Evolutionary conservation across 2,329 filamentous ascomycete species (phyloP), one percentile per base, ranked within the genome.

Genomic region (Leptodontidium sp.): DNA sequence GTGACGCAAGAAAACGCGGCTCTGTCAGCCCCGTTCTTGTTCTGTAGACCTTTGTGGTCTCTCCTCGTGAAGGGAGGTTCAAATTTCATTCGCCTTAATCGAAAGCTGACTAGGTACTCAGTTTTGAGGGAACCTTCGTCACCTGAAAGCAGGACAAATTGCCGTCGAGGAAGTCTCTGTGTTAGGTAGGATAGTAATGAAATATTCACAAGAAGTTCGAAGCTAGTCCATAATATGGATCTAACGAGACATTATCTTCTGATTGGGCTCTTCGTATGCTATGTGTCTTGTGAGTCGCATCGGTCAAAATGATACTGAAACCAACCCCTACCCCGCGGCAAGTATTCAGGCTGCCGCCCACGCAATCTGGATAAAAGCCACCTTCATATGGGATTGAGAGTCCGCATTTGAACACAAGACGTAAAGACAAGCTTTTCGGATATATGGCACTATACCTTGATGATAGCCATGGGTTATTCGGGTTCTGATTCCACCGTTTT

Each of bases 371-470:
- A 9, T 58, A 58, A 58, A 40, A 40, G n/a, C 5, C 12, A 58
- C n/a, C 55, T 9, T 57, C n/a, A 40, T 58, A 24, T 26, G 21
- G 11, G 11, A 38, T 24, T 9, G n/a, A 40, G 35, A n/a, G 17
- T 24, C 11, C 2, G 12, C 5, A 24, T 40, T 24, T 38, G 9
- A 1, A 40, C 35, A 24, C 35, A 14, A 43, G 55, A 40, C 32
- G 55, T 58, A n/a, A 14, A 58, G n/a, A 58, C 35, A 40, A 58
- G n/a, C 32, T 58, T 40, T 24, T 38, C 35, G 55, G 55, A 58
- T 58, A 40, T 58, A 58, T 17, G 21, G 35, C 21, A 40, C 15
- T 4, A 21, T 24, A 14, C 17, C 0, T 40, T 40, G 29, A 58
- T 58, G n/a, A 58, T 5, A 40, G 32, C 11, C 17, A 40, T 40